phyloP scores from a whole-genome alignment of 1,139 yeast genomes.

The Blastobotrys aristatus region DNA sequence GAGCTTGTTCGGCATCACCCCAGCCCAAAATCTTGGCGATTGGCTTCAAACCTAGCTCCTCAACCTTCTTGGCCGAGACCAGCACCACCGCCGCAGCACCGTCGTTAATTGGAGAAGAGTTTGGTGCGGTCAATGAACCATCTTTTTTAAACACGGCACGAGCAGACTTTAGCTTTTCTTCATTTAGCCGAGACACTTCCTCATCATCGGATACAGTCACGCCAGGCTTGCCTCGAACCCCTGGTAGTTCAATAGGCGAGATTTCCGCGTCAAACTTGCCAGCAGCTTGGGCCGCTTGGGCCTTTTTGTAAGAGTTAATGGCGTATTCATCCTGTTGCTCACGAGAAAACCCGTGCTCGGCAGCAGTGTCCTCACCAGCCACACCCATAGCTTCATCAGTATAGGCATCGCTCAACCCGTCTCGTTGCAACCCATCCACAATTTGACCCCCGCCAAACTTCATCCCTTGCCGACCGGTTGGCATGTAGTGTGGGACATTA shows the following conservation, averaged over 20 bases:
- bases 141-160: conserved; percentile 91
- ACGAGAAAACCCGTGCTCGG: conserved; percentile 60
- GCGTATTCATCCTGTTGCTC: conserved; percentile 81
- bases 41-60: conserved; percentile 81
- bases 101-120: conserved; percentile 92
- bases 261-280: conserved; percentile 83
- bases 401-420: conserved; percentile 89
- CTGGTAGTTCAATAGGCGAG: conserved; percentile 81
- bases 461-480: conserved; percentile 79
- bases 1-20: conserved; percentile 97
- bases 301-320: conserved; percentile 77
- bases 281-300: conserved; percentile 67
- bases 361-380: conserved; percentile 94
- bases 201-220: conserved; percentile 65
- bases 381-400: conserved; percentile 88
- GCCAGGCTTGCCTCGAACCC: conserved; percentile 91
- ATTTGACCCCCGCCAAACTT: conserved; percentile 77
- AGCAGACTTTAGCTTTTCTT: conserved; percentile 67
- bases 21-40: conserved; percentile 84
- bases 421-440: conserved; percentile 85
- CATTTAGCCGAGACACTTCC: conserved; percentile 73
- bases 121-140: conserved; percentile 89
- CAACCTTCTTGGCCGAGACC: conserved; percentile 74
- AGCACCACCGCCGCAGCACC: conserved; percentile 95
- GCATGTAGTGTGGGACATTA: conserved; percentile 89